A percentile compares a stretch with the other conserved stretches of the same genome.
These are phyloP conservation scores for Suhomyces atakaporum DNA, from an alignment of 1,139 yeast species.

Conservation along the genomic window DNA sequence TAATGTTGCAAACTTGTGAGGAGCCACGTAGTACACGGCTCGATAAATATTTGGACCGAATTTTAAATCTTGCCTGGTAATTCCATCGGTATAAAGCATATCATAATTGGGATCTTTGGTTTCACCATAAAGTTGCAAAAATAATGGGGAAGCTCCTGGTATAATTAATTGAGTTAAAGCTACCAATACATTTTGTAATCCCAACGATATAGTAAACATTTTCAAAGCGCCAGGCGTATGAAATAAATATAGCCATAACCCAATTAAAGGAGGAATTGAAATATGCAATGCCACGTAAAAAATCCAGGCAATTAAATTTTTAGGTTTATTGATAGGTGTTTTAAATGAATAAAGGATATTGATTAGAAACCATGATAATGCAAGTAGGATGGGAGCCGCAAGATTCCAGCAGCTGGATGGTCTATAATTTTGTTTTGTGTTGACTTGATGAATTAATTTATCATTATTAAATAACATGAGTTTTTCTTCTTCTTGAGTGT, in stretches of 20 bases:
- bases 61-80: conserved; percentile 18
- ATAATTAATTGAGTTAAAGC: conserved; percentile 17
- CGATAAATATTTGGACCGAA: conserved; percentile 15
- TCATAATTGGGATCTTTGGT: conserved; percentile 17
- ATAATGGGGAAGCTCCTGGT: conserved; percentile 22
- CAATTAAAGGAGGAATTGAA: conserved; percentile 15
- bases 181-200: conserved; percentile 17
- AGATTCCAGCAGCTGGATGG: conserved; percentile 14
- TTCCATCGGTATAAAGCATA: conserved; percentile 22
- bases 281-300: conserved; percentile 19
- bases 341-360: conserved; percentile 13
- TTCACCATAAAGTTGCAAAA: conserved; percentile 19
- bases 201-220: conserved; percentile 15
- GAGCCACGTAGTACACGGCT: conserved; percentile 19
- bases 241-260: conserved; percentile 18
- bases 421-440: conserved; percentile 3
- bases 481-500: neutral
- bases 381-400: conserved; percentile 17
- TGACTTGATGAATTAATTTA: conserved; percentile 3
- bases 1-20: conserved; percentile 19
- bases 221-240: conserved; percentile 20
- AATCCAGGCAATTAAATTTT: conserved; percentile 18
- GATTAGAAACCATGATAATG: conserved; percentile 16
- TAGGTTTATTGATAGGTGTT: conserved; percentile 11
- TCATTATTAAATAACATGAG: conserved; percentile 1